phyloP scores from a whole-genome alignment of 2,329 filamentous ascomycete genomes.

The Drechslerella coelobrocha region DNA sequence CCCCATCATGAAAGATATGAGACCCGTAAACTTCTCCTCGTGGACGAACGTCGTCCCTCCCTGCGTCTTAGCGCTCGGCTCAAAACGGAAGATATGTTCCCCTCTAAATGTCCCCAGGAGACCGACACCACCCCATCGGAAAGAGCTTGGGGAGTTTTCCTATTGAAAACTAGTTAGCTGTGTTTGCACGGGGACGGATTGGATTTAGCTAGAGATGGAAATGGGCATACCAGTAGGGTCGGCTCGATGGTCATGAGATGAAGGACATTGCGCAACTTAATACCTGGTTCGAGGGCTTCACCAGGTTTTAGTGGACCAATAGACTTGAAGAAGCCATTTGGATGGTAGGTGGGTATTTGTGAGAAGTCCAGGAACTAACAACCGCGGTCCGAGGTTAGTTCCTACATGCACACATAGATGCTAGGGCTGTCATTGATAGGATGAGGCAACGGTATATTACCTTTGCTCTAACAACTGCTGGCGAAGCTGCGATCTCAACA shows the following conservation, averaged over 20 bases:
- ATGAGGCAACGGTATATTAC: neutral
- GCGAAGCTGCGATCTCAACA: slow-evolving; percentile 22
- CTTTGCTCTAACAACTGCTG: slow-evolving; percentile 15
- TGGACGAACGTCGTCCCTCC: slow-evolving; percentile 24
- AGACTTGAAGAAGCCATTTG: slow-evolving; percentile 16
- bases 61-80: slow-evolving; percentile 13
- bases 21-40: slow-evolving; percentile 14
- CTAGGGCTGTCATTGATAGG: neutral
- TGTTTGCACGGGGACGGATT: neutral
- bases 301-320: neutral
- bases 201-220: too few species aligned
- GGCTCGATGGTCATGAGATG: slow-evolving; percentile 10
- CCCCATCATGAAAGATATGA: slow-evolving; percentile 12
- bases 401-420: neutral
- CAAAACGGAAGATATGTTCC: slow-evolving; percentile 26
- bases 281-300: slow-evolving; percentile 6
- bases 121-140: slow-evolving; percentile 9
- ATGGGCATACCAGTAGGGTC: slow-evolving; percentile 5
- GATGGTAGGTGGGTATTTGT: slow-evolving; percentile 18
- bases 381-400: neutral
- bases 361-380: slow-evolving; percentile 22
- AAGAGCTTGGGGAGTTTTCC: slow-evolving; percentile 14
- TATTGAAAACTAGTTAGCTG: neutral
- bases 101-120: slow-evolving; percentile 16
- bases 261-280: slow-evolving; percentile 18